A percentile compares a stretch with the other conserved stretches of the same genome.
These are phyloP conservation scores for Phialocephala subalpina DNA, from an alignment of 2,329 filamentous ascomycete species.

Conservation along the genomic window DNA sequence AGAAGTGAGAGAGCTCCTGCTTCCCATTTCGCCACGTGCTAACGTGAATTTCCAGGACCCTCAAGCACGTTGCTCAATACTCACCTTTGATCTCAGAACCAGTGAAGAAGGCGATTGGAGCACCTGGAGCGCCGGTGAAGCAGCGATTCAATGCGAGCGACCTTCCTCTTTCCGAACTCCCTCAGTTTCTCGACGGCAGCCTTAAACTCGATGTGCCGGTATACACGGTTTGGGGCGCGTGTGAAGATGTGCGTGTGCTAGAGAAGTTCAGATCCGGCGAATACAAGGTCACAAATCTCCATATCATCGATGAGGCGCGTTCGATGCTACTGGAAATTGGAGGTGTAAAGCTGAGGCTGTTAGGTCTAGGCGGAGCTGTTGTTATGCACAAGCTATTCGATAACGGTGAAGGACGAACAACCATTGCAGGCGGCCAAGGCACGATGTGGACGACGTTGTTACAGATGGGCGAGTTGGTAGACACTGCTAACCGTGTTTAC, in stretches of 20 bases:
- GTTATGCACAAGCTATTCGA: slow-evolving; percentile 99
- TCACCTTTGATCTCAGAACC: slow-evolving; percentile 89
- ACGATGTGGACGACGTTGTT: slow-evolving; percentile 99
- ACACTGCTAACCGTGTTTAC: slow-evolving; percentile 97
- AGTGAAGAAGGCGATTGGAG: slow-evolving; percentile 72
- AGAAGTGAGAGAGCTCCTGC: slow-evolving; percentile 73
- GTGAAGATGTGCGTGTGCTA: slow-evolving; percentile 95
- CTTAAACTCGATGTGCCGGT: slow-evolving; percentile 95
- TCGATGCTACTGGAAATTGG: slow-evolving; percentile 94
- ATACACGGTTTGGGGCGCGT: slow-evolving; percentile 98
- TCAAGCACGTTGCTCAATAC: slow-evolving; percentile 98
- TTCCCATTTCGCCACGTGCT: slow-evolving; percentile 30
- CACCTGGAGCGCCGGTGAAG: slow-evolving; percentile 81
- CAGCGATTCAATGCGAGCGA: slow-evolving; percentile 82
- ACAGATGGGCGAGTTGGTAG: slow-evolving; percentile 97
- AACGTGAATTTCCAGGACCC: slow-evolving; percentile 67
- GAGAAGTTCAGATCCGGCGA: slow-evolving; percentile 98
- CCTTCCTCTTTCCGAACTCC: slow-evolving; percentile 90
- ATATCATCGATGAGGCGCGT: slow-evolving; percentile 98
- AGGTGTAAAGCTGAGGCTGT: slow-evolving; percentile 91
- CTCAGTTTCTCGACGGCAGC: slow-evolving; percentile 86
- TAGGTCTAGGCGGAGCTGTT: slow-evolving; percentile 93
- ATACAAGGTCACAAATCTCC: slow-evolving; percentile 96
- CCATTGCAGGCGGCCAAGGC: slow-evolving; percentile 96
- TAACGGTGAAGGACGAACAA: slow-evolving; percentile 96